Evolutionary conservation across 1,284 basidiomycete species (phyloP), one percentile per base, ranked within the genome.

Genomic region (Melampsora americana): DNA sequence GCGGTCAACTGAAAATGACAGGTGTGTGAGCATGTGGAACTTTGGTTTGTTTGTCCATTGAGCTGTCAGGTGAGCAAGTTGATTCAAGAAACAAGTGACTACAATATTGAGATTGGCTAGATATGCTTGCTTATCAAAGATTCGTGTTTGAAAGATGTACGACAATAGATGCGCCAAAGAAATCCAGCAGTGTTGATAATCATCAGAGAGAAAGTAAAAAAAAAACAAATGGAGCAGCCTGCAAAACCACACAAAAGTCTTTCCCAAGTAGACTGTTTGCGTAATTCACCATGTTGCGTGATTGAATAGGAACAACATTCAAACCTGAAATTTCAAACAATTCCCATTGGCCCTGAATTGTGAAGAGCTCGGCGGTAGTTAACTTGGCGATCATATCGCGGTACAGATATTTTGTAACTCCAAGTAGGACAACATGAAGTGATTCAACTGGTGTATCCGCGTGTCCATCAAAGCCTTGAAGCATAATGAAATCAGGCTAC

Each of bases 31-130:
- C 14, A 81, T 71, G 53, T 81, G 80, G 48, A 82, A 85, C 69
- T 85, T 85, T 0, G 83, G 82, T 74, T 85, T 85, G 73, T 85
- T 84, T 72, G 84, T 83, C 84, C 84, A 84, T 0, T 76, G 79
- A 6, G 70, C 68, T 1, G 81, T 82, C 81, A 82, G 83, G 0
- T 44, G 66, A 0, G 80, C 81, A 0, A 82, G 81, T 3, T 78
- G 78, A 0, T 80, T 23, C 0, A 84, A 78, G 67, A 84, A 83
- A 11, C 79, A 28, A 0, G 82, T 35, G 23, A 85, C 84, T 44
- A 78, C 81, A 1, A 48, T 3, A 4, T 79, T 7, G 32, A 70
- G 20, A 0, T 70, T 56, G 2, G 20, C 82, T 18, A 82, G 3
- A 75, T 84, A 82, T 5, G 12, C 23, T 39, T 83, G 79, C 39